Percentiles rank a stretch among this genome's conserved stretches.
phyloP scores from a whole-genome alignment of 108 stramenopile species.

The Craspedostauros australis region DNA sequence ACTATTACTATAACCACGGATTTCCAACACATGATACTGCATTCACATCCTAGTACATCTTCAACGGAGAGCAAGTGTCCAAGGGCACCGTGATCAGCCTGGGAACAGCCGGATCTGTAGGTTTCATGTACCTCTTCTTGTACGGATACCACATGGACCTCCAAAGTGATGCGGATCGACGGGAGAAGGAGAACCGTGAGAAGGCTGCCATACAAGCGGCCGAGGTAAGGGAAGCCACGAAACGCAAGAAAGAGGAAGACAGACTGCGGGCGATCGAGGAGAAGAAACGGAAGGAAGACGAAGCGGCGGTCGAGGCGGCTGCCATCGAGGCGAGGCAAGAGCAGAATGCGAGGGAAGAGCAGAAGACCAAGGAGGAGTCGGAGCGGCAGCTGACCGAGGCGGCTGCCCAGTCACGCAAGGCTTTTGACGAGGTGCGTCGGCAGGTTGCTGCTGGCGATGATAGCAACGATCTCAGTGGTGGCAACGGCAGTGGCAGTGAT shows the following conservation, averaged over 20 bases:
- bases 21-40: neutral
- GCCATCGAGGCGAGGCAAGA: neutral
- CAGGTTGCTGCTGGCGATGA: too few species aligned
- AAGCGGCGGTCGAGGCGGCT: neutral
- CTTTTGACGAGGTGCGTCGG: too few species aligned
- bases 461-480: too few species aligned
- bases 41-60: neutral
- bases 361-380: neutral
- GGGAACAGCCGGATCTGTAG: slow-evolving; percentile 1
- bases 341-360: neutral
- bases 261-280: neutral
- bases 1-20: too few species aligned
- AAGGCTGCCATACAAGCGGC: too few species aligned
- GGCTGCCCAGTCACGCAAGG: too few species aligned
- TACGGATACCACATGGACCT: slow-evolving; percentile 5
- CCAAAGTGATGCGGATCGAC: too few species aligned
- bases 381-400: neutral
- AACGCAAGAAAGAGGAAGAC: neutral
- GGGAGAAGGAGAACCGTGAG: too few species aligned
- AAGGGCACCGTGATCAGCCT: slow-evolving; percentile 2
- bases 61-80: neutral
- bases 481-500: too few species aligned
- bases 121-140: neutral
- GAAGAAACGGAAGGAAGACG: neutral
- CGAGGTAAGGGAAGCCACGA: neutral